A percentile compares a stretch with the other conserved stretches of the same genome.
phyloP scores from a whole-genome alignment of 352 stramenopile species.

The Phytophthora macrochlamydospora region DNA sequence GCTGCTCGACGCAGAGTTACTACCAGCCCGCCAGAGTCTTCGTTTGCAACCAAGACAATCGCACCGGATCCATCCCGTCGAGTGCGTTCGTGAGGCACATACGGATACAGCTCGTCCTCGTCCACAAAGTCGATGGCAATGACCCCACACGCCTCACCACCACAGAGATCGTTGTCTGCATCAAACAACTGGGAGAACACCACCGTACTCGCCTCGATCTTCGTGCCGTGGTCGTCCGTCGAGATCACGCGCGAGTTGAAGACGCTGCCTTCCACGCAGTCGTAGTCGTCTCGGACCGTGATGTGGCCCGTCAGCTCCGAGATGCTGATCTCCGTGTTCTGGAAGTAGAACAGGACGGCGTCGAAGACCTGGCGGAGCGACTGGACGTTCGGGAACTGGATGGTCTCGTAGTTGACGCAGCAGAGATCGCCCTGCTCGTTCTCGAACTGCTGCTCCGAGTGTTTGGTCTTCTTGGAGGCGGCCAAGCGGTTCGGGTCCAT shows the following conservation, averaged over 20 bases:
- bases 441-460: constrained; percentile 33
- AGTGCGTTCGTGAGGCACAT: constrained; percentile 2
- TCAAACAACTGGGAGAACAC: constrained; percentile 7
- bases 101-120: constrained; percentile 23
- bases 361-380: constrained; percentile 52
- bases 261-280: constrained; percentile 44
- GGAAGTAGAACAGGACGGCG: constrained; percentile 52
- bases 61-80: constrained; percentile 13
- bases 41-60: constrained; percentile 4
- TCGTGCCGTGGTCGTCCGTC: constrained; percentile 31
- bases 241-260: constrained; percentile 54
- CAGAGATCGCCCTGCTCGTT: constrained; percentile 27
- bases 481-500: constrained; percentile 10
- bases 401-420: constrained; percentile 24
- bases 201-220: constrained; percentile 28
- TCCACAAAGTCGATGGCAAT: constrained; percentile 20
- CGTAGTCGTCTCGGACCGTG: constrained; percentile 63
- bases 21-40: constrained; percentile 7
- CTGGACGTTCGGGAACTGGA: constrained; percentile 31
- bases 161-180: neutral
- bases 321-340: constrained; percentile 68
- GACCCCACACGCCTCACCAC: constrained; percentile 3
- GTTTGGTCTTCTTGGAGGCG: constrained; percentile 19
- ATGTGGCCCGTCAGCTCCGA: constrained; percentile 60
- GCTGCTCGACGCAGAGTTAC: constrained; percentile 24